Base-by-base conservation (phyloP, 108 stramenopile species). In the Nannochloropsis gaditana region DNA sequence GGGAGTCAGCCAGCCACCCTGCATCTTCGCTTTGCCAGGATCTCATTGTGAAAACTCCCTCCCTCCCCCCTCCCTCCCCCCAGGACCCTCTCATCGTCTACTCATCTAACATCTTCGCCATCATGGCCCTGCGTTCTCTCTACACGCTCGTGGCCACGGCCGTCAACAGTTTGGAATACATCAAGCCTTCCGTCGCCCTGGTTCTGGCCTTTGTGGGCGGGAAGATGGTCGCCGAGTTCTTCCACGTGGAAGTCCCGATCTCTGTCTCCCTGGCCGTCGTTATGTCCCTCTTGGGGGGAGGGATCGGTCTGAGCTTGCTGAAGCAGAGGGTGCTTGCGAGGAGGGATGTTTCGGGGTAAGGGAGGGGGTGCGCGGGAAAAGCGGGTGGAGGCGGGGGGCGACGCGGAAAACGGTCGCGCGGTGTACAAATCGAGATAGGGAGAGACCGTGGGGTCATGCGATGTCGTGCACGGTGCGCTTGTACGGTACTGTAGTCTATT, bases 91-190 rank as follows among this genome's bases (percentile, higher is more conserved):
- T 96, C 79, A 91, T 98, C 9, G 95, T 98, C 9, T 97, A 96
- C 86, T 92, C 94, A 2, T 96, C 95, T 80, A 98, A 98, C 87
- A 94, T 98, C 89, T 98, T 97, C 89, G 97, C 97, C 43, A 98
- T 98, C 82, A 92, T 95, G 92, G 96, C 94, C 19, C 91, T 98
- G 43, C 94, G 97, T 43, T 95, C 95, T 90, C 89, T 98, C 83
- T 98, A 95, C 88, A 92, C 93, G 11, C 92, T 97, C 43, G 90
- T 98, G 21, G 94, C 95, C 47, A 95, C 95, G 81, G 97, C 96
- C 6, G 95, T 96, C 45, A 85, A 91, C n/a, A 94, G 95, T 47
- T 87, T 98, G 83, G 90, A 94, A 82, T 98, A 97, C 85, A 91
- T 98, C 45, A 85, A 96, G 85, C 95, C 95, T 21, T 93, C 95